Base-by-base conservation (phyloP, 2,329 filamentous ascomycete species). In the Apiospora saccharicola region DNA sequence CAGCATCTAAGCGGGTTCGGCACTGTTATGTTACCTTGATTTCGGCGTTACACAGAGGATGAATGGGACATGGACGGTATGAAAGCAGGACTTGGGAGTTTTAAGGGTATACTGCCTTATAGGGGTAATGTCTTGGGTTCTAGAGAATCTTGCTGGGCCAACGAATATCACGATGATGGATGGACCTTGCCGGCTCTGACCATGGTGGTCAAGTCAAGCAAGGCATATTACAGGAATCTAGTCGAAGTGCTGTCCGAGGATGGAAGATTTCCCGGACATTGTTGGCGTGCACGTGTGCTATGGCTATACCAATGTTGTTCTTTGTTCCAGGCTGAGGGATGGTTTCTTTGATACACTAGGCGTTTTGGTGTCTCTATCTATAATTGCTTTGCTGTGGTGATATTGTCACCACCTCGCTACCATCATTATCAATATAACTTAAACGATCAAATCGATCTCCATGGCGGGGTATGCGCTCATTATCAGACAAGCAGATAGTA, bases 111-210 rank as follows among this genome's bases (percentile, higher is more conserved):
- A 64, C 14, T 3, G 57, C 34, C 34, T 41, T 19, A 19, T 41
- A n/a, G 19, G 57, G 34, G 30, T 5, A 41, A 41, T n/a, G 30
- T 14, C 19, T 34, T 41, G 30, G 19, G 1, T 41, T 37, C 41
- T 64, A 64, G 57, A 64, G 34, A n/a, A 41, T 64, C 34, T 24
- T 41, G 57, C 57, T 41, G 57, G 57, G 30, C 57, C 14, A 61
- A 41, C 57, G 57, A 64, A 64, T 41, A 41, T 64, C 57, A 64
- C 57, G 57, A 41, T 64, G 57, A 64, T 64, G 57, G 57, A 64
- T 37, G 10, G 34, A 30, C 34, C 22, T 64, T 64, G 57, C 34
- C 19, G 16, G 57, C 34, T 64, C 34, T 64, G 19, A 19, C 22
- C 19, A 22, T 19, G 34, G 57, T 2, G 34, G 57, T 22, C 57